Evolutionary conservation across 768 basidiomycete species (phyloP), one percentile per base, ranked within the genome.

Genomic region (Mycena amicta): DNA sequence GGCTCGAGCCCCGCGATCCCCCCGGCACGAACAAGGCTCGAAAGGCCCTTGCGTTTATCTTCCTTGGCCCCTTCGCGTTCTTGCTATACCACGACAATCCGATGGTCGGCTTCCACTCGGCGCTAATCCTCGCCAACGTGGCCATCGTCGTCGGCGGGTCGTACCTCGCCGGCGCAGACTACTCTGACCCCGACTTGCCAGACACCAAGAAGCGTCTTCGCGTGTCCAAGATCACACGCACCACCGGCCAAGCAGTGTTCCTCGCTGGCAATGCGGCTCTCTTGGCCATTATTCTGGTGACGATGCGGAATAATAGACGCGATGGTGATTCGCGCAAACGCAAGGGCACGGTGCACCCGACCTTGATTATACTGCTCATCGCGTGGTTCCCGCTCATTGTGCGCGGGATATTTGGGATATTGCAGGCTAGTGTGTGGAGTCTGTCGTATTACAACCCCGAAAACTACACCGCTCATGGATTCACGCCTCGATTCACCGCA

Each of bases 61-160:
- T 72, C 55, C 33, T 64, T 8, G 68, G 68, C 5, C 68, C 72
- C 1, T 58, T 73, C 27, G 60, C 68, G 3, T 25, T 74, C n/a
- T 53, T 67, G 53, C 45, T 66, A 5, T 53, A 65, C 23, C 65
- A 57, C 25, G 53, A 66, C 26, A 65, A 67, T 15, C 70, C 70
- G 20, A 74, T 74, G 71, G 68, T 66, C 41, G 52, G 67, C 43
- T 66, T 75, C 53, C 74, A 75, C 58, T 55, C 62, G 39, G 52
- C 68, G 31, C 71, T 76, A 46, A 63, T 71, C 50, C 59, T 65
- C 28, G 75, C 74, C 12, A 76, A 75, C 58, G 52, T 55, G 8
- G 61, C 73, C 40, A 76, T 75, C 54, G 61, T 76, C 55, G 29
- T 57, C n/a, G 75, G 75, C 20, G 75, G 74, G 1, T 69, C 71